A percentile compares a stretch with the other conserved stretches of the same genome.
Conservation (phyloP, 805 yeast species). For the Candida coquimbonensis region DNA sequence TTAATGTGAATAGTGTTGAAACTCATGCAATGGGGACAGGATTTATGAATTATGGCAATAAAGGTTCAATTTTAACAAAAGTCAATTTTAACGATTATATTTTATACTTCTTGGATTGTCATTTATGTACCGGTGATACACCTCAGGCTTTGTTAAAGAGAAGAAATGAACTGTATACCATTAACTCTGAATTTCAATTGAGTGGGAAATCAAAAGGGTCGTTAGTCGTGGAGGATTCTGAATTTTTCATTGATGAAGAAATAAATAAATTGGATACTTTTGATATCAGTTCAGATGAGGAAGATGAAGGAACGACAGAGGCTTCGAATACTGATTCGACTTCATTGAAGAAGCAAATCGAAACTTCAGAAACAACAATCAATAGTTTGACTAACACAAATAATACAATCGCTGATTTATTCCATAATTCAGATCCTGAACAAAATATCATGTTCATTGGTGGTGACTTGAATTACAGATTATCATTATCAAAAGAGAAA, state of each 20-base stretch:
- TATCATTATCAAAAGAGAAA: constrained; percentile 24
- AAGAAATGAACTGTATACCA: constrained; percentile 38
- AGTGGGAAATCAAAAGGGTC: constrained; percentile 15
- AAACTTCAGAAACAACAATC: background rate
- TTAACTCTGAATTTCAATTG: constrained; percentile 24
- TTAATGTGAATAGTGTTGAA: constrained; percentile 33
- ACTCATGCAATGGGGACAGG: constrained; percentile 49
- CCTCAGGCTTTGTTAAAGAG: constrained; percentile 30
- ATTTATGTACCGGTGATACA: constrained; percentile 46
- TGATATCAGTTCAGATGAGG: constrained; percentile 14
- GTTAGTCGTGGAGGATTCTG: constrained; percentile 15
- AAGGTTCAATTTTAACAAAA: constrained; percentile 46
- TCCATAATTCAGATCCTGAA: background rate
- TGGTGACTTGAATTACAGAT: constrained; percentile 53
- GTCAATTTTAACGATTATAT: constrained; percentile 23
- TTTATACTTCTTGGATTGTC: constrained; percentile 41
- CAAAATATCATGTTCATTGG: constrained; percentile 27
- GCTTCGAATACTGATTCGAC: background rate
- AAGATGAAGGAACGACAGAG: background rate
- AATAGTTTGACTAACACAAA: background rate
- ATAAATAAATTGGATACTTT: constrained; percentile 11
- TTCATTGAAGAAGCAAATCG: background rate
- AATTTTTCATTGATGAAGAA: constrained; percentile 23
- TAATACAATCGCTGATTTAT: background rate
- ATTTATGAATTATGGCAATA: constrained; percentile 54